Base-by-base conservation (phyloP, 371 early-diverging fungal genomes). In the Rhizopus arrhizus region DNA sequence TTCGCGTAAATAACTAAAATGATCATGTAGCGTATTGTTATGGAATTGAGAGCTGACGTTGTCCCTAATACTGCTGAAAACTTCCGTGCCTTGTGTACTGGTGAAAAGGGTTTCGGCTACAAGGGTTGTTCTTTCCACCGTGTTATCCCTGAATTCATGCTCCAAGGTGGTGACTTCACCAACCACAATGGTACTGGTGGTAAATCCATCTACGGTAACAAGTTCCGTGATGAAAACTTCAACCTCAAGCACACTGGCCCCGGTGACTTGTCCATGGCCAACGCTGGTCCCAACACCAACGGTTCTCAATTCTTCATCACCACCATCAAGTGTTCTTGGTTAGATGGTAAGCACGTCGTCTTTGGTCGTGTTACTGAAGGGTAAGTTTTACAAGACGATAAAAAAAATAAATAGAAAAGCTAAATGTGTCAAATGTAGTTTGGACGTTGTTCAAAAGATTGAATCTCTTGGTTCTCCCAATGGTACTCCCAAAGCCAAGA, bases 301-400 rank as follows among this genome's bases (percentile, higher is more conserved):
- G 99, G 99, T 61, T 94, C 94, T 65, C 99, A 99, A 84, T 99
- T 99, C 90, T 99, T 98, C 85, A 94, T 97, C 78, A 93, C 94
- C 79, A 91, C 94, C 13, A 88, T 79, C 61, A 69, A 74, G 74
- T 85, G 89, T 46, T 56, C 86, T 32, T 97, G 98, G 98, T 90
- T 99, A 67, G 97, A 99, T 81, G 95, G 95, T 68, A 96, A 95
- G 86, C 99, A 99, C 88, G 96, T 96, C 61, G 99, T 99, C 41
- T 99, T 99, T 77, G 99, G 99, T 56, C 45, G 74, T 42, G 99
- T 99, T 29, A 72, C 80, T 54, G 86, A 91, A 67, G 95, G 80
- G 91, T 55, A 82, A 75, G 58, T 33, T n/a, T 41, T 3, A n/a
- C 15, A 11, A 6, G 38, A n/a, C n/a, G n/a, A 36, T 9, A 36